Conservation (phyloP, 176 grass and related monocot species). For the Rhynchospora tenuis region DNA sequence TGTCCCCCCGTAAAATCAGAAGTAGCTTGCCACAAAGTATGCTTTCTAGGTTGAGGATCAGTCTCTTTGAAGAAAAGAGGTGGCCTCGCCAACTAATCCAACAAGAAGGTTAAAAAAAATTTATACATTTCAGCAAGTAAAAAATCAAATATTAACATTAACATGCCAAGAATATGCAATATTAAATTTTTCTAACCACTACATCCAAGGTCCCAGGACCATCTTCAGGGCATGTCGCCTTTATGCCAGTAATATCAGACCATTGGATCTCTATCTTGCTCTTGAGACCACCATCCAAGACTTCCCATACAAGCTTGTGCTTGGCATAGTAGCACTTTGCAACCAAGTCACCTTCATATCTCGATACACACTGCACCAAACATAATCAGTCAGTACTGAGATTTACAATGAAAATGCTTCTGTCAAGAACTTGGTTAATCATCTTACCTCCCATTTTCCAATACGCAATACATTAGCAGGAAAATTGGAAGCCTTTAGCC, state of each 20-base stretch:
- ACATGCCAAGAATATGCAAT: slow-evolving; percentile 12
- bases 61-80: slow-evolving; percentile 80
- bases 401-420: background rate
- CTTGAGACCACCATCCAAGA: slow-evolving; percentile 57
- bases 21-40: slow-evolving; percentile 61
- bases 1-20: slow-evolving; percentile 78
- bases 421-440: background rate
- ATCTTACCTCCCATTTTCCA: slow-evolving; percentile 75
- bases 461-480: slow-evolving; percentile 54
- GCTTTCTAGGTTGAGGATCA: slow-evolving; percentile 85
- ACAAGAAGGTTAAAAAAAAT: slow-evolving; percentile 14
- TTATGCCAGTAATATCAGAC: slow-evolving; percentile 60
- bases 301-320: slow-evolving; percentile 76
- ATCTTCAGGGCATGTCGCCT: slow-evolving; percentile 43
- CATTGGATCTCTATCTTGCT: slow-evolving; percentile 90
- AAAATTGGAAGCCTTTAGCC: slow-evolving; percentile 85
- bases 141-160: background rate
- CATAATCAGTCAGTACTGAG: slow-evolving; percentile 10
- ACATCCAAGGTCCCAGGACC: slow-evolving; percentile 51
- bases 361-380: slow-evolving; percentile 42
- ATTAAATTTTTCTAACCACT: slow-evolving; percentile 34
- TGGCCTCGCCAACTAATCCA: slow-evolving; percentile 50
- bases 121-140: slow-evolving; percentile 2
- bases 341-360: slow-evolving; percentile 71
- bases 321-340: slow-evolving; percentile 92